Base-by-base conservation (phyloP, 768 basidiomycete genomes). In the Collybia sp. region DNA sequence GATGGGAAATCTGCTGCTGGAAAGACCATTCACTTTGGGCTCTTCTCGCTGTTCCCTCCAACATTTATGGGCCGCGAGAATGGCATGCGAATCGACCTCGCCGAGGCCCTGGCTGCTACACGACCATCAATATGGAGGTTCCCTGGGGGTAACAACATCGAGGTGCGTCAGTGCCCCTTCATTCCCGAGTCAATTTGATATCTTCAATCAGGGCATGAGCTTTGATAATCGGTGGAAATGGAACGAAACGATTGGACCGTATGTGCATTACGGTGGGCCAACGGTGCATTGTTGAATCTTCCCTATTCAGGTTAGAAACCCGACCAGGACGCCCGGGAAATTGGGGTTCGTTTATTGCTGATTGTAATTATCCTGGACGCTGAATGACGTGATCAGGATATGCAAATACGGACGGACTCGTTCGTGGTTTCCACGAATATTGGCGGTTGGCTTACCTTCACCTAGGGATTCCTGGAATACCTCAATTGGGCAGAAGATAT, bases 31-130 rank as follows among this genome's bases (percentile, higher is more conserved):
- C 53, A 72, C 52, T 80, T 82, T 45, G 73, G 72, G 5, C 66
- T 83, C 68, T 75, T 82, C 53, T 76, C 75, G 2, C 63, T 83
- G 38, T 82, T 84, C 56, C 82, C 82, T 1, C 81, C 81, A 9
- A 83, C 80, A 2, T 83, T 79, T 65, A 77, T 75, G 53, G 64
- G 66, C 34, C 63, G 79, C 43, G 54, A 64, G 46, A 82, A 83
- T 58, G 82, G 82, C 0, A 70, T 83, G 70, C 67, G 81, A 36
- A 69, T 76, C 18, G 82, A 83, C 53, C 60, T 83, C 34, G 80
- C 81, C 6, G 68, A 75, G 46, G 63, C 77, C 0, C 37, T 69
- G 44, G 62, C 59, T 38, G 62, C 49, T 1, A 65, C 62, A 67
- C 65, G 65, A 68, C 81, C 59, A 63, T 76, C 46, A 63, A 71